Evolutionary conservation across 257 asterid genomes (phyloP).

Genomic region (Striga asiatica): DNA sequence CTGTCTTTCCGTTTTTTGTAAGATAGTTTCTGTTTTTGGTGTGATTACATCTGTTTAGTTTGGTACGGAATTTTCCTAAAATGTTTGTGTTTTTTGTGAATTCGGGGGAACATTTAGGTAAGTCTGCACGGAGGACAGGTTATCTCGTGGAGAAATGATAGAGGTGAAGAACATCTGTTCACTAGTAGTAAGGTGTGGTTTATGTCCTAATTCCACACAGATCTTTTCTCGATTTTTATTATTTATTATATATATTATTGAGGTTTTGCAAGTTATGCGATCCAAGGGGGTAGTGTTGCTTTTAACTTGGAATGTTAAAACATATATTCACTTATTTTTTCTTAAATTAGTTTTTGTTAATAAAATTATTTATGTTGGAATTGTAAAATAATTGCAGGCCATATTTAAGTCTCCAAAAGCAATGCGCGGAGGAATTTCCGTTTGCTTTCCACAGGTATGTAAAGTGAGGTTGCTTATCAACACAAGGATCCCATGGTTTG

Average conservation of each 20-base stretch:
- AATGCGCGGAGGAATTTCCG: slow-evolving; percentile 79
- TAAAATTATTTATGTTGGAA: not conserved
- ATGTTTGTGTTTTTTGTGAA: slow-evolving; percentile 1
- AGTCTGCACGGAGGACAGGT: slow-evolving; percentile 91
- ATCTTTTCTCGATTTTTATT: no score
- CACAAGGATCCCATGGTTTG: no score
- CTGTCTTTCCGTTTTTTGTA: not conserved
- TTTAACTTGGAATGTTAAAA: no score
- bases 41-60: slow-evolving; percentile 10
- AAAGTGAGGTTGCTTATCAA: not conserved
- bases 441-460: slow-evolving; percentile 88
- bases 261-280: no score
- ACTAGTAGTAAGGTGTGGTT: slow-evolving; percentile 77
- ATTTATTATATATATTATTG: no score
- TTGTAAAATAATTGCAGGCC: slow-evolving; percentile 33
- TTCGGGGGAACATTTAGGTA: slow-evolving; percentile 35
- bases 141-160: slow-evolving; percentile 80
- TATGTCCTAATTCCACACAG: not conserved
- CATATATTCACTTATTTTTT: no score
- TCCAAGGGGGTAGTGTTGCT: no score
- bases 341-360: not conserved
- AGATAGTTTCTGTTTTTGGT: not conserved
- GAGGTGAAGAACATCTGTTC: slow-evolving; percentile 88
- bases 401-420: slow-evolving; percentile 79
- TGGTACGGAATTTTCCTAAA: slow-evolving; percentile 1